phyloP scores from a whole-genome alignment of 805 yeast species.

The Starmerella vitae region DNA sequence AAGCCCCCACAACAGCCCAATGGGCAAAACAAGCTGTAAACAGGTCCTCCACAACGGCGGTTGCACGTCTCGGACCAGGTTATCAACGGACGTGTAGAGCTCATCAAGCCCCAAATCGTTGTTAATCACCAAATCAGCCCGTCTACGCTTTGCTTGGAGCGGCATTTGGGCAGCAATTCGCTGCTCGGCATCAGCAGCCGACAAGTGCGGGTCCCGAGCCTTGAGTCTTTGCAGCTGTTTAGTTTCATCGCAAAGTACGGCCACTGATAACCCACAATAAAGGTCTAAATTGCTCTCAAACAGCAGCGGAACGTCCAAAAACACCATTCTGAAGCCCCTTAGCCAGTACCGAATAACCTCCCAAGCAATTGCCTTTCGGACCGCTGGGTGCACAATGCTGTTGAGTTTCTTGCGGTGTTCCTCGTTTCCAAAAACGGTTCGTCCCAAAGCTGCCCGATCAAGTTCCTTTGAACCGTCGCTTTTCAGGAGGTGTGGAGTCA shows the following conservation, averaged over 20 bases:
- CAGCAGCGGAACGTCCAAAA: slow-evolving; percentile 80
- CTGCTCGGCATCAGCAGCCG: slow-evolving; percentile 50
- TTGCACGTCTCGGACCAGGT: slow-evolving; percentile 23
- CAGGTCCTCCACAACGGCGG: slow-evolving; percentile 29
- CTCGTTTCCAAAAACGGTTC: slow-evolving; percentile 58
- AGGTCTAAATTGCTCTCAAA: slow-evolving; percentile 65
- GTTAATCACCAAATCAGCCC: slow-evolving; percentile 53
- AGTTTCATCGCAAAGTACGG: slow-evolving; percentile 48
- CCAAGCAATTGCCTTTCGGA: slow-evolving; percentile 49
- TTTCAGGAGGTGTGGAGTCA: slow-evolving; percentile 36
- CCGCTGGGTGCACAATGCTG: slow-evolving; percentile 76
- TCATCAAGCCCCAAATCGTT: slow-evolving; percentile 40
- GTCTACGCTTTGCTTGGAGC: slow-evolving; percentile 38
- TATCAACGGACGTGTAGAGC: slow-evolving; percentile 34
- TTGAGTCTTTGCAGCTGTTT: slow-evolving; percentile 51
- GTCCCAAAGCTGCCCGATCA: slow-evolving; percentile 66
- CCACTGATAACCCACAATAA: slow-evolving; percentile 57
- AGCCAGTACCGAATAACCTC: slow-evolving; percentile 47
- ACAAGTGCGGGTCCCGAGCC: slow-evolving; percentile 52
- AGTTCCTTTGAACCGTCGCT: slow-evolving; percentile 34
- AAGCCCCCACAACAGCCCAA: slow-evolving; percentile 22
- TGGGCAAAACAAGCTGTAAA: slow-evolving; percentile 28
- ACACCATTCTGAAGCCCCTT: slow-evolving; percentile 41
- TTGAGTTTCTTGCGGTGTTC: slow-evolving; percentile 49
- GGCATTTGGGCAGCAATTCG: slow-evolving; percentile 71